phyloP scores from a whole-genome alignment of 2,329 filamentous ascomycete genomes.

The Pestalotiopsis fici region DNA sequence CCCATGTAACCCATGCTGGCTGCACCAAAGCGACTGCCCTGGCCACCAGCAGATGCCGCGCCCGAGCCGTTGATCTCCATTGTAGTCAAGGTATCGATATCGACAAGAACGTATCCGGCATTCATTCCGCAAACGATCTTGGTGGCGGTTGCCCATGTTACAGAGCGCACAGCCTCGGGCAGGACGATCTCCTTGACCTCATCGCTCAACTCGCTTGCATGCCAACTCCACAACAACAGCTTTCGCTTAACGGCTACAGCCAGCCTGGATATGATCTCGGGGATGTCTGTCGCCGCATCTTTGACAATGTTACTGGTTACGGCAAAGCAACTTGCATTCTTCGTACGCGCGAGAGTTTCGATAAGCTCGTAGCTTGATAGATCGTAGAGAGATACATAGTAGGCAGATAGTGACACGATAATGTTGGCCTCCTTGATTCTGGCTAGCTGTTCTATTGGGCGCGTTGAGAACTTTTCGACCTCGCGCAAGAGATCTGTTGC shows the following conservation, averaged over 20 bases:
- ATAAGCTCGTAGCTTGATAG: slow-evolving; percentile 80
- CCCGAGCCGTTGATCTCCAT: slow-evolving; percentile 81
- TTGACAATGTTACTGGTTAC: slow-evolving; percentile 96
- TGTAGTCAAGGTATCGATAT: slow-evolving; percentile 73
- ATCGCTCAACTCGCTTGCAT: slow-evolving; percentile 13
- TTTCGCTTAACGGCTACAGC: slow-evolving; percentile 93
- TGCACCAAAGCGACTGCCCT: slow-evolving; percentile 77
- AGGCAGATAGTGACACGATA: slow-evolving; percentile 88
- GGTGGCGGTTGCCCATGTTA: slow-evolving; percentile 89
- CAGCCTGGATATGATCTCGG: slow-evolving; percentile 87
- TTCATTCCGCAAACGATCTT: slow-evolving; percentile 90
- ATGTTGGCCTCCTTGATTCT: slow-evolving; percentile 94
- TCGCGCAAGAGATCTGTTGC: slow-evolving; percentile 86
- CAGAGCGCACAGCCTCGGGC: slow-evolving; percentile 79
- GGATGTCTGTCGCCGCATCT: slow-evolving; percentile 82
- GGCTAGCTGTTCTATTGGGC: slow-evolving; percentile 89
- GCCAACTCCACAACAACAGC: slow-evolving; percentile 91
- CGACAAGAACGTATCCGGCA: slow-evolving; percentile 85
- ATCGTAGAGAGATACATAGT: slow-evolving; percentile 87
- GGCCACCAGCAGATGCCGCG: slow-evolving; percentile 60
- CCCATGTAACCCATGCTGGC: slow-evolving; percentile 97
- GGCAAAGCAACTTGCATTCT: slow-evolving; percentile 86
- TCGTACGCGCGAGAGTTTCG: slow-evolving; percentile 78
- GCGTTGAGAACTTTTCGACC: slow-evolving; percentile 89
- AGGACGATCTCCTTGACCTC: slow-evolving; percentile 39